Base-by-base conservation (phyloP, 306 rosid genomes). In the Benincasa hispida region DNA sequence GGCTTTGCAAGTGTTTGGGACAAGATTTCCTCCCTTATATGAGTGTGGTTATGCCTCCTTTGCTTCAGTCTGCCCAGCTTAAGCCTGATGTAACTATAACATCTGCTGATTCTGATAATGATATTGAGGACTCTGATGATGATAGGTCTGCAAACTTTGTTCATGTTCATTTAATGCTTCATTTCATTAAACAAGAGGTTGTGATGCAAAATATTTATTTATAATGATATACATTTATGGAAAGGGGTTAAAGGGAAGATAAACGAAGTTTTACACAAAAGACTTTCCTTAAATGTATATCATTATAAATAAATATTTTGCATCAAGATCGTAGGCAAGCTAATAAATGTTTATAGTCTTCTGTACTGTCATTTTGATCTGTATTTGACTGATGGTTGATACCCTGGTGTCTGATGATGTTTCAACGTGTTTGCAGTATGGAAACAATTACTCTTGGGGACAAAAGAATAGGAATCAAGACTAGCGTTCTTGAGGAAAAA, bases 11-110 rank as follows among this genome's bases (percentile, higher is more conserved):
- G 81, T 93, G 97, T 72, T 87, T 93, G 72, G 96, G 98, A 42
- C 98, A 93, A 86, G 98, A 93, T 85, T 93, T 93, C 83, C 98
- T 93, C 65, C 98, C 98, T 18, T 93, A 91, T 82, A 90, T 93
- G 98, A 87, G 87, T 45, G 93, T 93, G 86, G 97, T 91, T 65
- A 91, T 93, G 97, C 98, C 98, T 13, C 97, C 97, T 21, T 75
- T 93, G 86, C 96, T 93, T 85, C 92, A 76, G 41, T 91, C 98
- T 83, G 98, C 97, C 73, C 88, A 94, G 70, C 96, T 91, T 60
- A 93, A 93, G 86, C 98, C 98, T 21, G 98, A 93, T 80, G 97
- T 91, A 18, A 93, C 92, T 45, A 91, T 91, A 76, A 91, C 98
- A 55, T 91, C 97, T 25, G 97, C 97, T 12, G 96, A 91, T 84